Conservation (phyloP, 331 rosid species). For the Ulmus americana region DNA sequence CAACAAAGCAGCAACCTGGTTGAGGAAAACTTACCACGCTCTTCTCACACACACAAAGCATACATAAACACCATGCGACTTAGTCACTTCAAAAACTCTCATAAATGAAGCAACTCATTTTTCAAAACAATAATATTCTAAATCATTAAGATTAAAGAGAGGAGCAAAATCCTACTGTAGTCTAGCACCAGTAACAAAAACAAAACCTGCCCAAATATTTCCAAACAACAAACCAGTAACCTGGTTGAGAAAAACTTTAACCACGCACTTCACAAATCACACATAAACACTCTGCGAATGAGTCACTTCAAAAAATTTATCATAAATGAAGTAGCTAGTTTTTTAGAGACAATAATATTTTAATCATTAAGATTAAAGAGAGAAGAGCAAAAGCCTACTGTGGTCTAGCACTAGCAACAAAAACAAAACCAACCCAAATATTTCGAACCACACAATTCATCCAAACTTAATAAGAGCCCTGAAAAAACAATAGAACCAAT, state of each 20-base stretch:
- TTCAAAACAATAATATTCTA: not conserved
- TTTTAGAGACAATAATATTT: not conserved
- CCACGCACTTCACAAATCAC: not conserved
- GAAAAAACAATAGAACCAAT: not conserved
- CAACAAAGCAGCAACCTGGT: slow-evolving; percentile 20
- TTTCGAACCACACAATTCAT: not conserved
- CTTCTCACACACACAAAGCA: not conserved
- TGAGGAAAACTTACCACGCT: not conserved
- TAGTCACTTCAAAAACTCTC: not conserved
- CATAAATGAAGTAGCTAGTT: not conserved
- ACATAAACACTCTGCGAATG: not conserved
- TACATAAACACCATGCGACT: not conserved
- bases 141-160: not conserved
- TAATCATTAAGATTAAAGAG: not conserved
- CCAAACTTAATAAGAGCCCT: not conserved
- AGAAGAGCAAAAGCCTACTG: not conserved
- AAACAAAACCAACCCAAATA: not conserved
- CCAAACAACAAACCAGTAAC: slow-evolving; percentile 32
- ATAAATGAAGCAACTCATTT: not conserved
- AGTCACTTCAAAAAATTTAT: not conserved
- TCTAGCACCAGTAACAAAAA: not conserved
- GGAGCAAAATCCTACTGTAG: not conserved
- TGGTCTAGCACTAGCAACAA: not conserved
- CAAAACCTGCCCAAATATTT: slow-evolving; percentile 66
- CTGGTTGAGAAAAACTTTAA: not conserved